These are phyloP conservation scores for Arachis stenosperma DNA, from an alignment of 306 rosid species.

Conservation along the genomic window DNA sequence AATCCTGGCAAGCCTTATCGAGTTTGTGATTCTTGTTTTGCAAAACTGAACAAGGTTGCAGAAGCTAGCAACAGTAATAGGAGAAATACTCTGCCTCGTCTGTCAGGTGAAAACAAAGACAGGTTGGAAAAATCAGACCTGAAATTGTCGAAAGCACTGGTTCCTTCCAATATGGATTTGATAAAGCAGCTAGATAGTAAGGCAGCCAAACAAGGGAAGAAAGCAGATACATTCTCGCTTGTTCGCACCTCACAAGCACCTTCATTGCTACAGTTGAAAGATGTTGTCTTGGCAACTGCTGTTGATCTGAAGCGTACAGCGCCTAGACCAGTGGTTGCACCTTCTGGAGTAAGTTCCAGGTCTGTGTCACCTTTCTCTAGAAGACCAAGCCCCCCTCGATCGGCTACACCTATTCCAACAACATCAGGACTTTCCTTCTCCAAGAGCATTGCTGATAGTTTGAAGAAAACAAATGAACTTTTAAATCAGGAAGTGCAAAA, in stretches of 20 bases:
- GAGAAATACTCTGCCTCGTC: conserved; percentile 75
- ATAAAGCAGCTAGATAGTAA: conserved; percentile 93
- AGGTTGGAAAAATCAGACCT: conserved; percentile 84
- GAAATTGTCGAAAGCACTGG: conserved; percentile 62
- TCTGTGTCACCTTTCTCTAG: conserved; percentile 92
- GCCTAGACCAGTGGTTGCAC: conserved; percentile 74
- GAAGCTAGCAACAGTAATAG: conserved; percentile 64
- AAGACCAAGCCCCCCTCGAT: conserved; percentile 94
- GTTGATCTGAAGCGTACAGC: conserved; percentile 72
- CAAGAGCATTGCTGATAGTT: conserved; percentile 70
- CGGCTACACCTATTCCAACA: conserved; percentile 94
- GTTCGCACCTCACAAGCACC: conserved; percentile 77
- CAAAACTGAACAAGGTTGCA: conserved; percentile 81
- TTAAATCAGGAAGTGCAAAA: conserved; percentile 80
- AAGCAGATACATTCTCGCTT: conserved; percentile 82
- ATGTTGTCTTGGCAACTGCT: conserved; percentile 76
- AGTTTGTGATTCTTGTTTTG: conserved; percentile 90
- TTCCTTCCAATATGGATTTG: conserved; percentile 91
- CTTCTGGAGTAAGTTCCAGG: conserved; percentile 86
- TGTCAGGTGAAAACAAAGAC: conserved; percentile 97
- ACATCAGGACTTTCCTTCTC: conserved; percentile 94
- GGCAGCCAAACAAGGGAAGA: conserved; percentile 96
- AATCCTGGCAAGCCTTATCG: conserved; percentile 86
- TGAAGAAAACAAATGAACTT: conserved; percentile 91
- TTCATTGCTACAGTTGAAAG: conserved; percentile 84